Percentiles rank a stretch among this genome's conserved stretches.
These are phyloP conservation scores for Pseudocercospora musae DNA, from an alignment of 2,329 filamentous ascomycete genomes.

Conservation along the genomic window DNA sequence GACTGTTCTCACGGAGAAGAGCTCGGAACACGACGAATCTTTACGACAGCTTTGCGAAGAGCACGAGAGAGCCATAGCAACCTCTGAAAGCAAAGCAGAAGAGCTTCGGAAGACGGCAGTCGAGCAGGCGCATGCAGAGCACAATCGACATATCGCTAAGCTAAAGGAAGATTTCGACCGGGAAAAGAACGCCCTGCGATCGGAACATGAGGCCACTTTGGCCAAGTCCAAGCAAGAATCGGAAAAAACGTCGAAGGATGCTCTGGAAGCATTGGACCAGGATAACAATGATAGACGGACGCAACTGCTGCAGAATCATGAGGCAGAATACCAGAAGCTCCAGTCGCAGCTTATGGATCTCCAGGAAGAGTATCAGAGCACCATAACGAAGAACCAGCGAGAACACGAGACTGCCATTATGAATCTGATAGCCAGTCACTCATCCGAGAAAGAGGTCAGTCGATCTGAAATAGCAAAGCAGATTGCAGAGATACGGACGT, in stretches of 20 bases:
- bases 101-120: conserved; percentile 8
- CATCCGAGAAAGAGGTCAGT: background rate
- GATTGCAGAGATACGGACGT: background rate
- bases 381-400: background rate
- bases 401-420: conserved; percentile 8
- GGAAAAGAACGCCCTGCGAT: background rate
- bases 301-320: background rate
- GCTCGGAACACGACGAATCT: no score
- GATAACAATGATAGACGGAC: background rate
- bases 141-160: background rate
- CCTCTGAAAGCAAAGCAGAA: conserved; percentile 10
- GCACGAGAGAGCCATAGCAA: conserved; percentile 17
- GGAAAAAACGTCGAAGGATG: background rate
- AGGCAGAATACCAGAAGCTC: background rate
- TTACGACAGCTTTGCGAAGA: background rate
- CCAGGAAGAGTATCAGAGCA: conserved; percentile 5
- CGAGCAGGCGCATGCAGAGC: background rate
- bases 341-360: conserved; percentile 7
- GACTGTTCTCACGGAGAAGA: background rate
- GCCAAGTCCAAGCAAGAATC: background rate
- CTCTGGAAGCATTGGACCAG: conserved; percentile 1
- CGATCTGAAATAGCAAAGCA: background rate
- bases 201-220: background rate
- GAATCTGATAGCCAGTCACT: background rate
- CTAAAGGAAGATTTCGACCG: conserved; percentile 7